Percentiles rank a stretch among this genome's conserved stretches.
Evolutionary conservation across 1,284 basidiomycete species (phyloP).

Genomic region (Fomitopsis schrenkii): DNA sequence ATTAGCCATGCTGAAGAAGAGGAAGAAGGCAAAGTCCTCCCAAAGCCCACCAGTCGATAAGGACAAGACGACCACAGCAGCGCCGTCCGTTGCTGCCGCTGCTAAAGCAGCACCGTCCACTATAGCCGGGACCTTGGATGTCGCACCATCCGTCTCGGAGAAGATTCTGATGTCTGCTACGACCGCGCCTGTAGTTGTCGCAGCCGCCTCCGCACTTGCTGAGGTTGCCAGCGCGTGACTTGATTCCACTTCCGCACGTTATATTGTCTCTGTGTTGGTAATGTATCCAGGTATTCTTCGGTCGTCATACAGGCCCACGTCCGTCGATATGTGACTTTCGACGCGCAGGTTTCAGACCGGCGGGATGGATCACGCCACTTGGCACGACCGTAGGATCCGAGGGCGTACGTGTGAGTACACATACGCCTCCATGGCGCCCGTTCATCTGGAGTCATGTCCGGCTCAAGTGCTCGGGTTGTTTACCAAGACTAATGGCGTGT

Average conservation of each 20-base stretch:
- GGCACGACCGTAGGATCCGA: no score
- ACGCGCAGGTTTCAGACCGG: no score
- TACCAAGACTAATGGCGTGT: no score
- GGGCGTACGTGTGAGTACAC: no score
- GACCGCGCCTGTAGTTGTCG: constrained; percentile 10
- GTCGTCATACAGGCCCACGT: neutral
- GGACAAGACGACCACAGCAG: neutral
- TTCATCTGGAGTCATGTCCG: no score
- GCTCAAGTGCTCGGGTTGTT: no score
- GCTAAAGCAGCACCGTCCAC: constrained; percentile 8
- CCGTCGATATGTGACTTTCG: neutral
- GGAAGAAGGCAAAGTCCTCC: constrained; percentile 72
- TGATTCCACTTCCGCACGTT: no score
- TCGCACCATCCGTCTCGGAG: no score
- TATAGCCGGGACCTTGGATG: constrained; percentile 6
- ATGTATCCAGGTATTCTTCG: neutral
- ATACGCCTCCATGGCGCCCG: no score
- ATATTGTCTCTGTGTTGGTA: neutral
- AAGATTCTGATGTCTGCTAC: no score
- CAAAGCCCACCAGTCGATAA: constrained; percentile 26
- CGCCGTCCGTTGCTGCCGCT: constrained; percentile 4
- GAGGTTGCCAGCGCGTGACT: constrained; percentile 15
- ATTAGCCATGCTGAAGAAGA: constrained; percentile 78
- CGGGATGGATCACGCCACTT: no score
- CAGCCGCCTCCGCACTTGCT: constrained; percentile 10